Conservation (phyloP, 208 protist species). For the Phytomonas sp. region DNA sequence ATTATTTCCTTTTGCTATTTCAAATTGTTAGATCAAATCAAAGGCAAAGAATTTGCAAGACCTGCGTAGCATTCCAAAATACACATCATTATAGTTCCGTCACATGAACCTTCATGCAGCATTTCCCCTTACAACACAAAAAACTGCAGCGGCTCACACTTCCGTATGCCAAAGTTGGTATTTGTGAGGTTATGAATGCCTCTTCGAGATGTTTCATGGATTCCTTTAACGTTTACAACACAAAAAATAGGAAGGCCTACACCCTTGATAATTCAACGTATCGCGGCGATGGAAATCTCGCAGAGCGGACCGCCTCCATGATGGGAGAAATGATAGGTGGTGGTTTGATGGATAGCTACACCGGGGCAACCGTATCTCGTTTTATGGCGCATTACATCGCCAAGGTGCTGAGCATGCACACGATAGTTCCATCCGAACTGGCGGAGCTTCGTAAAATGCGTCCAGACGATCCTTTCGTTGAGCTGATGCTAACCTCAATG, state of each 20-base stretch:
- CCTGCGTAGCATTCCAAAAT: not conserved
- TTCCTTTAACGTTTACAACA: slow-evolving; percentile 63
- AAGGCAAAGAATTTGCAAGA: not conserved
- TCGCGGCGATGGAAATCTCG: not conserved
- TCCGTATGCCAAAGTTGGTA: slow-evolving; percentile 58
- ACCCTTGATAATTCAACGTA: not conserved
- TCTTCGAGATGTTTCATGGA: slow-evolving; percentile 38
- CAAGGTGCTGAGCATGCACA: slow-evolving; percentile 52
- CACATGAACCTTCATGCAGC: slow-evolving; percentile 18
- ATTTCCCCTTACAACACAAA: slow-evolving; percentile 72
- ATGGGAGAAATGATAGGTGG: slow-evolving; percentile 54
- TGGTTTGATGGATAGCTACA: slow-evolving; percentile 71
- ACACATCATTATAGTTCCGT: not conserved
- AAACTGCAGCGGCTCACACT: slow-evolving; percentile 52
- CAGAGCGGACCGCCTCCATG: slow-evolving; percentile 11
- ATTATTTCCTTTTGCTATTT: slow-evolving; percentile 5
- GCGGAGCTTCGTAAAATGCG: slow-evolving; percentile 35
- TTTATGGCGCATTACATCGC: slow-evolving; percentile 50
- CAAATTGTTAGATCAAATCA: not conserved
- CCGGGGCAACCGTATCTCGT: slow-evolving; percentile 27
- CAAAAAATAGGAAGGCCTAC: slow-evolving; percentile 38
- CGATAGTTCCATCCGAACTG: slow-evolving; percentile 33
- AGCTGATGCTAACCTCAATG: slow-evolving; percentile 38
- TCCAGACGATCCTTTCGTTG: slow-evolving; percentile 40
- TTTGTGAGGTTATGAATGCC: slow-evolving; percentile 77